A percentile compares a stretch with the other conserved stretches of the same genome.
Evolutionary conservation across 495 filamentous ascomycete genomes (phyloP).

Genomic region (Lophiostoma macrostomum): DNA sequence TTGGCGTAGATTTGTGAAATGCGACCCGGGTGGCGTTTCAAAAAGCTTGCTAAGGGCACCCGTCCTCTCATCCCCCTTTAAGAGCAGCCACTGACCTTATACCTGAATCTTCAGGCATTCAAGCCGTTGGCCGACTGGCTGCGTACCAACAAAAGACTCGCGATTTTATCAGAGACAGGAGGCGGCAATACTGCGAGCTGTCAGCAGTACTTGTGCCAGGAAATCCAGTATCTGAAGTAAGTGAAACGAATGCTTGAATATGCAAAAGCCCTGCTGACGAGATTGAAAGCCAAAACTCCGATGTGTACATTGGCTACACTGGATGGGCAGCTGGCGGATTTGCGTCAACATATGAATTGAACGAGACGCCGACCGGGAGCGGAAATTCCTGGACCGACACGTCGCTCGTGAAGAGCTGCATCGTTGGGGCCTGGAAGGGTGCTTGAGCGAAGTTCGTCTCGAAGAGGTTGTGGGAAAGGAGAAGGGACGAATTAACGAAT

Average conservation of each 20-base stretch:
- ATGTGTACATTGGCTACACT: constrained; percentile 53
- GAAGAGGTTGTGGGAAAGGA: background rate
- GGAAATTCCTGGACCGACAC: constrained; percentile 44
- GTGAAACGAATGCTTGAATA: background rate
- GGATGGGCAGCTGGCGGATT: constrained; percentile 56
- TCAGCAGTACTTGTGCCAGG: constrained; percentile 44
- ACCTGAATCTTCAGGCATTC: too few relatives aligned
- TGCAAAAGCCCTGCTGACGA: background rate
- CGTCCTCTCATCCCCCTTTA: too few relatives aligned
- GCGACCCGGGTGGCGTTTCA: too few relatives aligned
- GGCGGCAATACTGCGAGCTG: constrained; percentile 50
- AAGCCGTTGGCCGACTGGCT: constrained; percentile 48
- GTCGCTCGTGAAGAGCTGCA: constrained; percentile 42
- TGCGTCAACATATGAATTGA: constrained; percentile 46
- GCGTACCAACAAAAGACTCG: constrained; percentile 49
- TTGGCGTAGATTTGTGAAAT: too few relatives aligned
- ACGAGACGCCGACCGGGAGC: constrained; percentile 45
- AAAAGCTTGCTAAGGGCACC: too few relatives aligned
- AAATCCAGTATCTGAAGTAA: constrained; percentile 48
- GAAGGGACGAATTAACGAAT: too few relatives aligned
- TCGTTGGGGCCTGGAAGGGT: constrained; percentile 22
- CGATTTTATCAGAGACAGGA: constrained; percentile 54
- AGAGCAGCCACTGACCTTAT: too few relatives aligned
- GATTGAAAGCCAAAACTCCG: constrained; percentile 42
- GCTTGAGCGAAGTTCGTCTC: too few relatives aligned